Conservation (phyloP, 2,329 filamentous ascomycete genomes). For the Pseudocercospora pini-densiflorae region DNA sequence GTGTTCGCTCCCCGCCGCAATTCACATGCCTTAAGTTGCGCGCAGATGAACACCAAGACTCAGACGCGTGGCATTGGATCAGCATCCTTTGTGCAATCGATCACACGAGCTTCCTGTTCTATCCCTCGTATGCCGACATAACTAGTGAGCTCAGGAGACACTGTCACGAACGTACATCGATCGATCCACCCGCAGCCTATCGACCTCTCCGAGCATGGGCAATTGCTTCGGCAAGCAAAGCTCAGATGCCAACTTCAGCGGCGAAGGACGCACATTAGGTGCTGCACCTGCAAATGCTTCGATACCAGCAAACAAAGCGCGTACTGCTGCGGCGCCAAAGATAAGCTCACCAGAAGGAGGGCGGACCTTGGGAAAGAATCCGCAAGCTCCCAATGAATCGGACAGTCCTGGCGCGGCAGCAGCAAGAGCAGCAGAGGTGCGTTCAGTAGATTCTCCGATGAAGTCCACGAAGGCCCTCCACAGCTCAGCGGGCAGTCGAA, state of each 20-base stretch:
- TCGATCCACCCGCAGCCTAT: neutral
- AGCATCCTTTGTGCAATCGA: too few species aligned
- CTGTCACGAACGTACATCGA: neutral
- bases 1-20: too few species aligned
- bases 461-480: neutral
- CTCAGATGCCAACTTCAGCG: constrained; percentile 68
- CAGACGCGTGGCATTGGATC: neutral
- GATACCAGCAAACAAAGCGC: constrained; percentile 45
- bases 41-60: neutral
- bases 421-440: constrained; percentile 82
- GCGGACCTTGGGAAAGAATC: constrained; percentile 65
- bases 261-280: constrained; percentile 74
- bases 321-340: constrained; percentile 54
- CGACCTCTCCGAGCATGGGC: constrained; percentile 65
- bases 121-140: neutral
- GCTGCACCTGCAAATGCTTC: constrained; percentile 54
- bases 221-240: constrained; percentile 77
- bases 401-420: constrained; percentile 72
- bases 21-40: too few species aligned
- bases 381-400: constrained; percentile 33
- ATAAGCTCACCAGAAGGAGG: constrained; percentile 48
- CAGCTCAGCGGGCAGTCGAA: neutral
- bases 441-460: constrained; percentile 37
- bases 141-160: neutral
- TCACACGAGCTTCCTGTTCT: neutral